Evolutionary conservation across 441 rosid species (phyloP).

Genomic region (Adansonia gregorii): DNA sequence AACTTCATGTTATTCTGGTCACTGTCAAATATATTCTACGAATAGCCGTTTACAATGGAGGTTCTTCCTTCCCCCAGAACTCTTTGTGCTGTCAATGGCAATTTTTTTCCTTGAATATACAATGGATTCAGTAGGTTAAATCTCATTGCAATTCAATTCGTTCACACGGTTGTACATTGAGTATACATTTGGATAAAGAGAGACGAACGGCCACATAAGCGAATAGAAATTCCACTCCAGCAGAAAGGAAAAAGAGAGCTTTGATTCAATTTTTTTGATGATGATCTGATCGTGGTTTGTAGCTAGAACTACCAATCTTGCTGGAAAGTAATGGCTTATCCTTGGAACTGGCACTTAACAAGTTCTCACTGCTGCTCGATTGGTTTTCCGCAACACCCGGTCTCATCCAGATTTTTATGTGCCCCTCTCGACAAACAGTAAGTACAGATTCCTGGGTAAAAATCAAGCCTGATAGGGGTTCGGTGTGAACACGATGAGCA

Average conservation of each 20-base stretch:
- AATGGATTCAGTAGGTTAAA: conserved; percentile 38
- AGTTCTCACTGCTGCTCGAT: conserved; percentile 53
- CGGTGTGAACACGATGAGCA: conserved; percentile 86
- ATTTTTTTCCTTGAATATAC: conserved; percentile 45
- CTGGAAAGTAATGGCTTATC: conserved; percentile 58
- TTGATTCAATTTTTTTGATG: conserved; percentile 29
- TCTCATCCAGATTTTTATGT: conserved; percentile 90
- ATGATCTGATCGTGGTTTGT: conserved; percentile 57
- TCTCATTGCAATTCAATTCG: conserved; percentile 35
- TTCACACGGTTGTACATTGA: conserved; percentile 51
- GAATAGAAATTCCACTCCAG: conserved; percentile 39
- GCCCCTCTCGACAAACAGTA: conserved; percentile 89
- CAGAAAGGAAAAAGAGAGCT: conserved; percentile 13
- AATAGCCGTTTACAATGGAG: conserved; percentile 53
- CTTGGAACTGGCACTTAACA: conserved; percentile 64
- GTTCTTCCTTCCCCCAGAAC: conserved; percentile 36
- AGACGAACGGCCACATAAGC: conserved; percentile 40
- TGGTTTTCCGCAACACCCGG: conserved; percentile 66
- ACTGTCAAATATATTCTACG: conserved; percentile 36
- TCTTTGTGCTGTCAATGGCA: conserved; percentile 47
- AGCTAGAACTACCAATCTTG: conserved; percentile 58
- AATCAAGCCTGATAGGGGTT: conserved; percentile 84
- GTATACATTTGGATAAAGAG: conserved; percentile 14
- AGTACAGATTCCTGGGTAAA: conserved; percentile 85
- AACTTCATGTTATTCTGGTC: conserved; percentile 45